Evolutionary conservation across 441 rosid species (phyloP).

Genomic region (Macaranga tanarius): DNA sequence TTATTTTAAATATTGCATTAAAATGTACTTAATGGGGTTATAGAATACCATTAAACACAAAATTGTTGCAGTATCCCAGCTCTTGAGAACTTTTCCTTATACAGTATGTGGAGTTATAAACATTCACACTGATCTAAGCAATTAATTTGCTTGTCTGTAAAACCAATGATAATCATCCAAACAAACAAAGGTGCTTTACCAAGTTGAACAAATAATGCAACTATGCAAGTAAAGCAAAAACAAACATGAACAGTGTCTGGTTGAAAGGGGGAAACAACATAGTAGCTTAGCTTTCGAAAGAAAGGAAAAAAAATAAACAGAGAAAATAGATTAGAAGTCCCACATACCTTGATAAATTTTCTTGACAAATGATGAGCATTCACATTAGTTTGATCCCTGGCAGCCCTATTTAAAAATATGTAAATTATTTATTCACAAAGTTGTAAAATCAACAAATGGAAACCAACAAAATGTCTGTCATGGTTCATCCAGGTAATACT

Average conservation of each 20-base stretch:
- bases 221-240: not conserved
- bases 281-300: not conserved
- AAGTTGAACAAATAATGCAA: not conserved
- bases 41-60: no score
- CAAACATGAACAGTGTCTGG: not conserved
- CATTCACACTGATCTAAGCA: not conserved
- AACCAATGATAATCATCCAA: not conserved
- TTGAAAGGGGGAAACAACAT: not conserved
- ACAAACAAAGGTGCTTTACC: not conserved
- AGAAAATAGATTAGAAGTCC: slow-evolving; percentile 7
- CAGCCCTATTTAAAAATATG: slow-evolving; percentile 28
- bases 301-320: not conserved
- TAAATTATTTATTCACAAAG: slow-evolving; percentile 8
- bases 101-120: not conserved
- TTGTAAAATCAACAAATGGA: not conserved
- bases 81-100: not conserved
- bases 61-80: no score
- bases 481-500: not conserved
- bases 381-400: slow-evolving; percentile 26
- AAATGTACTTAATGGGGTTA: no score
- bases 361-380: slow-evolving; percentile 32
- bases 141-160: not conserved
- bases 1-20: no score
- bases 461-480: not conserved
- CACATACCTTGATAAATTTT: slow-evolving; percentile 49